A percentile compares a stretch with the other conserved stretches of the same genome.
phyloP scores from a whole-genome alignment of 805 yeast species.

The Metschnikowia similis region DNA sequence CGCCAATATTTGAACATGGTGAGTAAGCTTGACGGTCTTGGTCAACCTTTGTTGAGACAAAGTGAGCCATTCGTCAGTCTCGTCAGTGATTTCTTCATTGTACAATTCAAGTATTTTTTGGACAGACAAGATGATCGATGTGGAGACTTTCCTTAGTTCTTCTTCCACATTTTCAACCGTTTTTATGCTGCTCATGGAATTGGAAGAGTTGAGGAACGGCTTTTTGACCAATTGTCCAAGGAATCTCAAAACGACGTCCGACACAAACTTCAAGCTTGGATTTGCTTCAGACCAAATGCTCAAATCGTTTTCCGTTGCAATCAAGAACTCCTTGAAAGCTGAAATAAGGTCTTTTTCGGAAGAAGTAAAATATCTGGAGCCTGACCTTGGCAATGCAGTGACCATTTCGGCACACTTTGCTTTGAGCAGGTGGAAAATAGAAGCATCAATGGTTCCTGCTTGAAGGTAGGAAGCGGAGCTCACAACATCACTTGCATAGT shows the following conservation, averaged over 20 bases:
- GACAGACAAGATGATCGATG: constrained; percentile 59
- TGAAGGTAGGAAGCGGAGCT: constrained; percentile 7
- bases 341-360: constrained; percentile 18
- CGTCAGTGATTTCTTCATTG: constrained; percentile 33
- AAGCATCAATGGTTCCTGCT: not conserved
- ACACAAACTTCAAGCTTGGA: constrained; percentile 40
- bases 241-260: constrained; percentile 48
- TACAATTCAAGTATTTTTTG: constrained; percentile 52
- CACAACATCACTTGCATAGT: constrained; percentile 11
- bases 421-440: constrained; percentile 9
- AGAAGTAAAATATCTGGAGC: constrained; percentile 11
- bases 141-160: constrained; percentile 47
- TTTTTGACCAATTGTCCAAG: constrained; percentile 20
- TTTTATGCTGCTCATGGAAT: constrained; percentile 18
- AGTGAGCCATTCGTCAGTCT: constrained; percentile 65
- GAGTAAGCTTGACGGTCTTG: constrained; percentile 41
- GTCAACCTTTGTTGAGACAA: constrained; percentile 43
- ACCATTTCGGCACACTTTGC: not conserved
- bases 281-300: constrained; percentile 31
- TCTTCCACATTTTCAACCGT: constrained; percentile 40
- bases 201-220: constrained; percentile 22
- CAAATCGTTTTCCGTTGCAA: constrained; percentile 24
- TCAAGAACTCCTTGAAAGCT: constrained; percentile 18
- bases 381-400: constrained; percentile 3
- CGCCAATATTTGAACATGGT: constrained; percentile 30